A percentile compares a stretch with the other conserved stretches of the same genome.
These are phyloP conservation scores for Hymenoscyphus fraxineus DNA, from an alignment of 2,329 filamentous ascomycete genomes.

Conservation along the genomic window DNA sequence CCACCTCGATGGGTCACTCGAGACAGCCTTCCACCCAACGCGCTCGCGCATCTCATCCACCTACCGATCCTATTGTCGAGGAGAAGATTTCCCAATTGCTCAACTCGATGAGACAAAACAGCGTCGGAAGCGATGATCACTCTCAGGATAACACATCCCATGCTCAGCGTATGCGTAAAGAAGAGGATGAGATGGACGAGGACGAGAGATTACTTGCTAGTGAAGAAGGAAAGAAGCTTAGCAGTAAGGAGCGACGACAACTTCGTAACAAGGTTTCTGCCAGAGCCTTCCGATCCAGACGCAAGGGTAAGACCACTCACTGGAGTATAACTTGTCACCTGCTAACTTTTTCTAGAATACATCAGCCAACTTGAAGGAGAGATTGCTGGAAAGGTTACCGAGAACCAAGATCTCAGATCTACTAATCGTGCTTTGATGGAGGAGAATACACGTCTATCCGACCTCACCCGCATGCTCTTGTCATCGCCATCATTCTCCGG, in stretches of 20 bases:
- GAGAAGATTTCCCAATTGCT: conserved; percentile 92
- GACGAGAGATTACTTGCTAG: conserved; percentile 92
- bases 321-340: conserved; percentile 7
- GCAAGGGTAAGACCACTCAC: conserved; percentile 73
- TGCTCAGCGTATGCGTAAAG: conserved; percentile 76
- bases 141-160: conserved; percentile 51
- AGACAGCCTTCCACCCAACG: conserved; percentile 40
- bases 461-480: conserved; percentile 77
- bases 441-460: conserved; percentile 77
- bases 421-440: conserved; percentile 80
- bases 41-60: conserved; percentile 35
- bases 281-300: conserved; percentile 92
- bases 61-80: conserved; percentile 69
- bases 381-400: conserved; percentile 76
- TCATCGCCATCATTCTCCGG: conserved; percentile 78
- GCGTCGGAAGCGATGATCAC: conserved; percentile 52
- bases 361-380: conserved; percentile 91
- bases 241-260: conserved; percentile 93
- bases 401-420: conserved; percentile 73
- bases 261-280: conserved; percentile 99
- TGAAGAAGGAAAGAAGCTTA: conserved; percentile 98
- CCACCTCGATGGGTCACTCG: conserved; percentile 36
- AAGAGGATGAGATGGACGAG: conserved; percentile 98
- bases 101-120: conserved; percentile 77
- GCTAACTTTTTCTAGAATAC: conserved; percentile 75